These are phyloP conservation scores for Capsicum chinense DNA, from an alignment of 257 asterid genomes.

Conservation along the genomic window DNA sequence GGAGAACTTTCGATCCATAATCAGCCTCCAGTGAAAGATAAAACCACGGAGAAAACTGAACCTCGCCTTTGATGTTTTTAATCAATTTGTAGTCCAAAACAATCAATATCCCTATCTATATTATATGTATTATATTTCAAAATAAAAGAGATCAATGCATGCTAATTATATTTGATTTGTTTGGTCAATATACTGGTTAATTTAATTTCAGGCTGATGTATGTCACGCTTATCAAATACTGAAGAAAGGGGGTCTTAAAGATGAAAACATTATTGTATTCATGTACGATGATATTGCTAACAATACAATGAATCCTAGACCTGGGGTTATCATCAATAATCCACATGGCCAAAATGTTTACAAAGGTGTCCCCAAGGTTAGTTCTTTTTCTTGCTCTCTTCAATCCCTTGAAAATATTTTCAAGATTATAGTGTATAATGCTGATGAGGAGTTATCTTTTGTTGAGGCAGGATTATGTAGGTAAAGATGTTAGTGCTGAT, in stretches of 20 bases:
- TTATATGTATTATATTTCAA: too few relatives aligned
- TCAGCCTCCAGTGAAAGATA: too few relatives aligned
- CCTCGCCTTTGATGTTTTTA: too few relatives aligned
- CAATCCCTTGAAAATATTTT: conserved; percentile 19
- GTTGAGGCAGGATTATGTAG: conserved; percentile 77
- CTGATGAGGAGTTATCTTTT: neutral
- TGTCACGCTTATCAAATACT: conserved; percentile 93
- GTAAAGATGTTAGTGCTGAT: conserved; percentile 66
- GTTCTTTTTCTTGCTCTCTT: neutral
- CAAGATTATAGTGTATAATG: neutral
- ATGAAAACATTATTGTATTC: conserved; percentile 82
- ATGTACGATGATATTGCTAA: conserved; percentile 94
- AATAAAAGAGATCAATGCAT: too few relatives aligned
- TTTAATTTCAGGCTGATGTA: conserved; percentile 69
- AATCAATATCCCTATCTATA: too few relatives aligned
- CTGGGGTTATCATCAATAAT: conserved; percentile 83
- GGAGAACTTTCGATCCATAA: too few relatives aligned
- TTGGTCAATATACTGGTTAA: neutral
- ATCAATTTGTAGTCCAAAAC: too few relatives aligned
- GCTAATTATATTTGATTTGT: too few relatives aligned
- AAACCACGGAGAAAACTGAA: too few relatives aligned
- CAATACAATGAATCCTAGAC: conserved; percentile 74
- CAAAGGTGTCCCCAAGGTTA: conserved; percentile 88
- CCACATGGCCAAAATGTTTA: conserved; percentile 88
- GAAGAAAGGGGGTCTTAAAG: conserved; percentile 84